Evolutionary conservation across 1,284 basidiomycete genomes (phyloP).

Genomic region (Fistulinella cinereoalba): DNA sequence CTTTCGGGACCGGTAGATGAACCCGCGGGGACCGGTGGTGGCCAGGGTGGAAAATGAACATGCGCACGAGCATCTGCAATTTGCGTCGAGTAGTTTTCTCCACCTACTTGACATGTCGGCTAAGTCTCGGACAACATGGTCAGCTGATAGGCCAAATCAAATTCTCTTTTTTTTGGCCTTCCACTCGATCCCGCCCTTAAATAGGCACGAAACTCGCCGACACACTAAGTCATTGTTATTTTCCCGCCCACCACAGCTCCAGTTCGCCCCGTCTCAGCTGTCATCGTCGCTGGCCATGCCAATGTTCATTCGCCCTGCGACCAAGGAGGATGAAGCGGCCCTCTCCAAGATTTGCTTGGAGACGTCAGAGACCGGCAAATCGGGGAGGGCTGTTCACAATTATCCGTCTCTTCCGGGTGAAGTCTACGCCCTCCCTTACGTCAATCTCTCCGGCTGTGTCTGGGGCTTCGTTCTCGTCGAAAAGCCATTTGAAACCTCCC

Average conservation of each 20-base stretch:
- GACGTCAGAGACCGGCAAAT: constrained; percentile 66
- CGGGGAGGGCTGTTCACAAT: constrained; percentile 59
- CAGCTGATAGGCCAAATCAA: constrained; percentile 4
- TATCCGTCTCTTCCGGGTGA: constrained; percentile 63
- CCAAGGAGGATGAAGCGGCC: constrained; percentile 49
- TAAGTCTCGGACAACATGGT: constrained; percentile 14
- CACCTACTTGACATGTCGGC: constrained; percentile 4
- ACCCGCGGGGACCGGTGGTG: constrained; percentile 17
- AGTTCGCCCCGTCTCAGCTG: background rate
- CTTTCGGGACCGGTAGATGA: constrained; percentile 33
- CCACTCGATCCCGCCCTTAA: background rate
- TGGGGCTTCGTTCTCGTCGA: constrained; percentile 74
- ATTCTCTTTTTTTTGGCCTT: background rate
- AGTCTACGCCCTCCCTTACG: constrained; percentile 70
- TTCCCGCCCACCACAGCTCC: too few relatives aligned
- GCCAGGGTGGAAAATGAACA: constrained; percentile 25
- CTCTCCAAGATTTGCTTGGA: constrained; percentile 70
- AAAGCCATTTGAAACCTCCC: constrained; percentile 30
- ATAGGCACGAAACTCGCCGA: too few relatives aligned
- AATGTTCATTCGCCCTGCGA: constrained; percentile 54
- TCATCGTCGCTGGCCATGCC: constrained; percentile 35
- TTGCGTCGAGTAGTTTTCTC: constrained; percentile 5
- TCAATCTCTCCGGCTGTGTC: constrained; percentile 54
- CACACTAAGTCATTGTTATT: too few relatives aligned
- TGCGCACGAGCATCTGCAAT: background rate